Base-by-base conservation (phyloP, 805 yeast species). In the Wickerhamomyces chaumierensis region DNA sequence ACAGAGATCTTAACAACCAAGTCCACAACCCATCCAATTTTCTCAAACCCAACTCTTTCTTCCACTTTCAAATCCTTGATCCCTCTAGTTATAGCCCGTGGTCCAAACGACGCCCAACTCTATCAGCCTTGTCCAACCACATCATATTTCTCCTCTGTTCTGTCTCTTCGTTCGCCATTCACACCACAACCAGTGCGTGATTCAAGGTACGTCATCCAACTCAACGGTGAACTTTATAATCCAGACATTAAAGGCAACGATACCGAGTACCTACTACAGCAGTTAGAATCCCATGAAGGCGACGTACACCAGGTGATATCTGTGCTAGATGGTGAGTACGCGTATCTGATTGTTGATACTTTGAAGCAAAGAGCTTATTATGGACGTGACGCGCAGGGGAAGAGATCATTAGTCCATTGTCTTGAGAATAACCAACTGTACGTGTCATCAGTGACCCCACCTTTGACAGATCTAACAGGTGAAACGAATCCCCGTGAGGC, bases 151-250 rank as follows among this genome's bases (percentile, higher is more conserved):
- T 59, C 73, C 0, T 81, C 96, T 0, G 85, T 92, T 0, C 63
- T 92, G 15, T 80, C 95, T 0, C 59, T 92, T 33, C 65, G 98
- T 41, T 69, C 71, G 17, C 97, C 97, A 0, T 73, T 83, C 48
- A 76, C 84, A 0, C 47, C 60, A 23, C 99, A 92, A 57, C 96
- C 97, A 0, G 45, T 76, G 3, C 45, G 46, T 4, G 49, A 53
- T 11, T 48, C 60, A 35, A 46, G 63, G 48, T 66, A 52, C 36
- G 50, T 70, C 0, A 52, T 94, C 8, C 95, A 86, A 52, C 90
- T 81, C 60, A 92, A 94, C 55, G 99, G 98, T 0, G 96, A 92
- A 50, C 58, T 92, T 11, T 92, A 92, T 56, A 79, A 79, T 45
- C 47, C 55, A 1, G 80, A 69, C 29, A 69, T 81, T 18, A 46